Percentiles rank a stretch among this genome's conserved stretches.
These are phyloP conservation scores for Neofusicoccum sp. DNA, from an alignment of 2,329 filamentous ascomycete species.

Conservation along the genomic window DNA sequence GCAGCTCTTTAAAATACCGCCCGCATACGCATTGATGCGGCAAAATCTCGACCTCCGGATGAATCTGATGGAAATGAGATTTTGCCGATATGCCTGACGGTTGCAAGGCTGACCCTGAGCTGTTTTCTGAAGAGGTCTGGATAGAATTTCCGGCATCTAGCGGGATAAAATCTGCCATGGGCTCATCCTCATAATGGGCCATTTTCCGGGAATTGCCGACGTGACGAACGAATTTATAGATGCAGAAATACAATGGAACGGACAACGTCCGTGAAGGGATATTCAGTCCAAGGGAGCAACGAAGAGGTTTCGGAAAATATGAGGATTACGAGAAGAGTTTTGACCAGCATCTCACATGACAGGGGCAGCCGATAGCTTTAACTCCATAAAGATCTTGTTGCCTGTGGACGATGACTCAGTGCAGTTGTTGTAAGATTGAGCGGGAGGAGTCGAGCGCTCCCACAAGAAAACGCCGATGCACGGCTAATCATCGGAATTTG, in stretches of 20 bases:
- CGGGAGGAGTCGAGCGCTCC: neutral
- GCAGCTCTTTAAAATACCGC: conserved; percentile 17
- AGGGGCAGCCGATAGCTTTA: too few species aligned
- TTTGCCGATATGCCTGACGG: neutral
- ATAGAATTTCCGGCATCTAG: neutral
- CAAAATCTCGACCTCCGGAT: conserved; percentile 11
- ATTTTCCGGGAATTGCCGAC: neutral
- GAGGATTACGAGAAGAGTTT: too few species aligned
- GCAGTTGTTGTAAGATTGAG: neutral
- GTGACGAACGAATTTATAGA: neutral
- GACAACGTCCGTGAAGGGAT: too few species aligned
- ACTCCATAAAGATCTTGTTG: neutral
- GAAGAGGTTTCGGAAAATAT: too few species aligned
- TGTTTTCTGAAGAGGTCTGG: too few species aligned
- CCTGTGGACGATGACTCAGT: neutral
- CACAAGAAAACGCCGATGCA: neutral
- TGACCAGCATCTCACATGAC: too few species aligned
- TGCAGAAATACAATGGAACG: neutral
- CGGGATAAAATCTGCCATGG: conserved; percentile 19
- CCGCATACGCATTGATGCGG: conserved; percentile 18
- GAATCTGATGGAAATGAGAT: conserved; percentile 16
- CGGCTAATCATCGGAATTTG: conserved; percentile 1
- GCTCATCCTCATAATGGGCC: conserved; percentile 3
- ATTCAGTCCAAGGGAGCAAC: too few species aligned
- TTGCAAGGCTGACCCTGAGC: too few species aligned